These are phyloP conservation scores for Quercus ilex DNA, from an alignment of 306 rosid species.

Conservation along the genomic window DNA sequence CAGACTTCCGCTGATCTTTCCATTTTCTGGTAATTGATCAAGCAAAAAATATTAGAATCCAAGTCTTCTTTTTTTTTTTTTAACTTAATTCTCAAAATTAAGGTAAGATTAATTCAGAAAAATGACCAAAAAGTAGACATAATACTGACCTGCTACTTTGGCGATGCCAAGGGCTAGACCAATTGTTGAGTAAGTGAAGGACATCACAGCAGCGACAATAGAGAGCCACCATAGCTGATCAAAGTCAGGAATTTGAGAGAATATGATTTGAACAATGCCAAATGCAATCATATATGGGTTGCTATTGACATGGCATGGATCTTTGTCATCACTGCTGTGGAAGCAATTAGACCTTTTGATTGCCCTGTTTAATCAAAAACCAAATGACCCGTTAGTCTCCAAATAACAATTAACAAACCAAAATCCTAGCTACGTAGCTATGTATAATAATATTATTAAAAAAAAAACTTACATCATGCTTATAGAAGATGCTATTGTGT, in stretches of 20 bases:
- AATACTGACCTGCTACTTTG: constrained; percentile 52
- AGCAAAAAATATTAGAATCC: neutral
- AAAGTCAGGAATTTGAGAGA: constrained; percentile 77
- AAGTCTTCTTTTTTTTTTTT: neutral
- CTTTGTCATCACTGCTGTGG: constrained; percentile 52
- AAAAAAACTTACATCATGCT: constrained; percentile 69
- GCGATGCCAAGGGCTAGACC: constrained; percentile 84
- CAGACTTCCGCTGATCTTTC: constrained; percentile 47
- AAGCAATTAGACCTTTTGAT: constrained; percentile 68
- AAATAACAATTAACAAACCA: neutral
- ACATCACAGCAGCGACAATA: constrained; percentile 78
- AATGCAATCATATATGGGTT: constrained; percentile 79
- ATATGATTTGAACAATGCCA: constrained; percentile 52
- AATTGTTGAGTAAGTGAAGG: constrained; percentile 72
- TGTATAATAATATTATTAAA: neutral
- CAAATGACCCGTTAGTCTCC: constrained; percentile 8
- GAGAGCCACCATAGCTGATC: constrained; percentile 95
- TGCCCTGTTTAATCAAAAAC: constrained; percentile 55
- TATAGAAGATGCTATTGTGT: constrained; percentile 71
- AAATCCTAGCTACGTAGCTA: neutral
- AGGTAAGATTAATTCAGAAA: neutral
- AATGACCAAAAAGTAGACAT: neutral
- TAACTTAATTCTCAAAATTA: neutral
- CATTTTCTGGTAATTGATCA: constrained; percentile 33
- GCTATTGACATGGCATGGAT: constrained; percentile 65